Evolutionary conservation across 2,329 filamentous ascomycete species (phyloP).

Genomic region (Cercospora sesami): DNA sequence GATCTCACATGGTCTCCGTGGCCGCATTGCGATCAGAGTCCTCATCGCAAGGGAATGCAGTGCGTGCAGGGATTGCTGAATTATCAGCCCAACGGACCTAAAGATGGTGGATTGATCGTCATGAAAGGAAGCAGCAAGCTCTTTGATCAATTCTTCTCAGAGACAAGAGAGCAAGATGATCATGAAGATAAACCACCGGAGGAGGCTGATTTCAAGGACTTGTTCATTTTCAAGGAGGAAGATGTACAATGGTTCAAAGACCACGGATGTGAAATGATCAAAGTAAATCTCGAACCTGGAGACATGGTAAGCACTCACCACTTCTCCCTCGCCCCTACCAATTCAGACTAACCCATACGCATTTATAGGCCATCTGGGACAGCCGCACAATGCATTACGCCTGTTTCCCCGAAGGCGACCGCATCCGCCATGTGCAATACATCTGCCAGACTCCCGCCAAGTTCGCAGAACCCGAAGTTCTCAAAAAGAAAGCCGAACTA

Average conservation of each 20-base stretch:
- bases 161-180: constrained; percentile 35
- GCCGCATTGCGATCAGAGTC: constrained; percentile 51
- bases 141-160: constrained; percentile 49
- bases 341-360: not conserved
- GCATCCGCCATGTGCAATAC: constrained; percentile 36
- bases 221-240: constrained; percentile 46
- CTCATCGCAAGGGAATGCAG: constrained; percentile 44
- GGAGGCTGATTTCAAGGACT: constrained; percentile 42
- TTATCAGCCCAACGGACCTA: constrained; percentile 46
- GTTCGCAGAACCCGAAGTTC: constrained; percentile 40
- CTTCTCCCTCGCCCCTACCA: not conserved
- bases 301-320: constrained; percentile 18
- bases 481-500: constrained; percentile 40
- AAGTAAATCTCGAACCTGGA: constrained; percentile 28
- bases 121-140: constrained; percentile 48
- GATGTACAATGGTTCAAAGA: constrained; percentile 35
- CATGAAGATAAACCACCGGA: constrained; percentile 39
- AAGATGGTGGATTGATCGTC: constrained; percentile 51
- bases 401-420: constrained; percentile 35
- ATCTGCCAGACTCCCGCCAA: constrained; percentile 41
- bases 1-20: constrained; percentile 42
- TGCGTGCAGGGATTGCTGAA: constrained; percentile 50
- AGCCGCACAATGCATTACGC: constrained; percentile 50
- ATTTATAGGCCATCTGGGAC: constrained; percentile 27
- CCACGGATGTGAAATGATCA: constrained; percentile 26